Evolutionary conservation across 108 stramenopile genomes (phyloP), one percentile per base, ranked within the genome.

Genomic region (Epithemia pelagica): DNA sequence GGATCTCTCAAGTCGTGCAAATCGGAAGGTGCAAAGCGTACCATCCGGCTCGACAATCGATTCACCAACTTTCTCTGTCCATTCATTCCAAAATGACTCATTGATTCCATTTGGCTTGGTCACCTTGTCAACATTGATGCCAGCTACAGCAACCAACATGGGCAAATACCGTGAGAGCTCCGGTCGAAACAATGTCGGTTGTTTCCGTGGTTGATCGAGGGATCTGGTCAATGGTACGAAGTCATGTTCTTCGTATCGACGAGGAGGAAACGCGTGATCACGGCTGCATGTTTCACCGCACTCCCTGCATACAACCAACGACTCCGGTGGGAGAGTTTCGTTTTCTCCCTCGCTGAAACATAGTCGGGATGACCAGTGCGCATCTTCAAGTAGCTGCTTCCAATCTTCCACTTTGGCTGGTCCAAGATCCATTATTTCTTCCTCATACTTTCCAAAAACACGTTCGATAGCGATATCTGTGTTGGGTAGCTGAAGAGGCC

Each of bases 171-270:
- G 23, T 21, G 46, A 3, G 28, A 70, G 69, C 52, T 54, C 30
- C 23, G 25, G 23, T 23, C 58, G 24, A 24, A 61, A 67, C 19
- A 21, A 2, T 8, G 30, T 18, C 3, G 69, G 69, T 33, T 64
- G 33, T 24, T 22, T 30, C 5, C 69, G 69, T 26, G 30, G 58
- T 25, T 28, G 26, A 15, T 5, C 5, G 37, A 46, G 10, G 8
- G 23, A 22, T 2, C 37, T 22, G 10, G 1, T 61, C 54, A 52
- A 37, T 10, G 53, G 46, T 46, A 28, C 51, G 62, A 66, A 72
- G 30, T 33, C 8, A 62, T 75, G 74, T 59, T 75, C 71, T 62
- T 77, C 76, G 32, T 58, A 77, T 32, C 72, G 71, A 22, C 76
- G n/a, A 19, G 67, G 71, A 29, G 71, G 71, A 54, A 26, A 28